Evolutionary conservation across 331 rosid species (phyloP), one percentile per base, ranked within the genome.

Genomic region (Quercus lobata): DNA sequence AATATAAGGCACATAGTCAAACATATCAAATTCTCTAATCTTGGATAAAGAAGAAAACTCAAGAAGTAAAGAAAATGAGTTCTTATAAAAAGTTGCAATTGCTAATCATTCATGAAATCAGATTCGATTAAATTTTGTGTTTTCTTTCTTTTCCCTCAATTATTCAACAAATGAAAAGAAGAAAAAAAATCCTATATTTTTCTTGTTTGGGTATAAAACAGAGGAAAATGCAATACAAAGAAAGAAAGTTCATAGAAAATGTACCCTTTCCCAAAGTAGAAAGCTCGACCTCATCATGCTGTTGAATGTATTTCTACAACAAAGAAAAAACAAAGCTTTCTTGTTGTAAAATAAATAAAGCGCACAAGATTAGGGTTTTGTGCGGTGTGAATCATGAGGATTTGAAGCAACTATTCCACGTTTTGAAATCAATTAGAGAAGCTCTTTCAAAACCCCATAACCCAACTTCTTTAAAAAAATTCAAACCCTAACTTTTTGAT

Each of bases 241-340:
- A 12, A 19, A 41, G 68, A 55, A 22, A 61, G 30, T 44, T 25
- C 18, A 27, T 2, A 21, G 73, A 78, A 71, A 76, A 78, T 29
- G 49, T 91, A 95, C 99, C 97, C 97, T 90, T 92, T 85, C 97
- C 99, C 68, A 95, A 82, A 16, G 99, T 96, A 74, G 97, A 95
- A 71, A 95, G 99, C 89, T 92, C 97, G 76, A 95, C 99, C 89
- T 92, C 99, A 78, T 90, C 81, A 83, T 95, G 96, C 80, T 92
- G 97, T 74, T 95, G 96, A 21, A 93, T 90, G 70, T 95, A 92
- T 90, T 97, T 92, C 97, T 93, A 85, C 88, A 77, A 80, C 66
- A 87, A 90, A 78, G 29, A 22, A 72, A 32, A 44, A 44, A 44
- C 52, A 44, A 44, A 44, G 14, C 52, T 34, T 34, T 34, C 7